Conservation (phyloP, 2,329 filamentous ascomycete species). For the Phialophora verrucosa region DNA sequence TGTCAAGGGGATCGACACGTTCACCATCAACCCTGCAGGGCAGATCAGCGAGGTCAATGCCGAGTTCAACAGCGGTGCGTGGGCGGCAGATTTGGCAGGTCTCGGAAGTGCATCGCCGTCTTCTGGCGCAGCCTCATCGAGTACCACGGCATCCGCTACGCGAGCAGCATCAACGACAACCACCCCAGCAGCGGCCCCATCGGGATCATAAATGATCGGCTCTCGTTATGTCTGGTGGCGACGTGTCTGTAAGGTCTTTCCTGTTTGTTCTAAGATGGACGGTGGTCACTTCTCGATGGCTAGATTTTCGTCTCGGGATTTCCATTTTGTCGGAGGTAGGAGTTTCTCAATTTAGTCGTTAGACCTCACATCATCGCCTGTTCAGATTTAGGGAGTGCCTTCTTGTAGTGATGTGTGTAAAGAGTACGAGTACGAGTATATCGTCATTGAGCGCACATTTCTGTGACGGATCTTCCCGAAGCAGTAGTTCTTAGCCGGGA, state of each 20-base stretch:
- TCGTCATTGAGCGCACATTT: slow-evolving; percentile 1
- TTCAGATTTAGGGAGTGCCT: background rate
- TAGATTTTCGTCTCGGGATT: background rate
- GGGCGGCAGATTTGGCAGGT: slow-evolving; percentile 20
- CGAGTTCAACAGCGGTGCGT: slow-evolving; percentile 31
- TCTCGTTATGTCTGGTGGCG: background rate
- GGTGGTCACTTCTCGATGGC: background rate
- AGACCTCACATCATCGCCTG: background rate
- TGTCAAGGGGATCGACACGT: slow-evolving; percentile 30
- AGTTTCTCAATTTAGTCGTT: background rate
- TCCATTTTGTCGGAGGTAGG: background rate
- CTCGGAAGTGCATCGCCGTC: background rate
- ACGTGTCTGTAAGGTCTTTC: background rate
- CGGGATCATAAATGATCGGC: background rate
- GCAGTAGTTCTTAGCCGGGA: background rate
- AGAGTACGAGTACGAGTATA: too few species aligned
- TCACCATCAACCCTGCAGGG: slow-evolving; percentile 23
- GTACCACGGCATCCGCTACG: background rate
- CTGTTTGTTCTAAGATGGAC: background rate
- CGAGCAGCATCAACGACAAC: background rate
- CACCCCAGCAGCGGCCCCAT: background rate
- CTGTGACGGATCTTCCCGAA: background rate
- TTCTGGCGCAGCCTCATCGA: background rate
- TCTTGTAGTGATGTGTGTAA: background rate
- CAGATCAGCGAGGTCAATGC: slow-evolving; percentile 29